Conservation (phyloP, 108 stramenopile genomes). For the Cyclotella cryptica region DNA sequence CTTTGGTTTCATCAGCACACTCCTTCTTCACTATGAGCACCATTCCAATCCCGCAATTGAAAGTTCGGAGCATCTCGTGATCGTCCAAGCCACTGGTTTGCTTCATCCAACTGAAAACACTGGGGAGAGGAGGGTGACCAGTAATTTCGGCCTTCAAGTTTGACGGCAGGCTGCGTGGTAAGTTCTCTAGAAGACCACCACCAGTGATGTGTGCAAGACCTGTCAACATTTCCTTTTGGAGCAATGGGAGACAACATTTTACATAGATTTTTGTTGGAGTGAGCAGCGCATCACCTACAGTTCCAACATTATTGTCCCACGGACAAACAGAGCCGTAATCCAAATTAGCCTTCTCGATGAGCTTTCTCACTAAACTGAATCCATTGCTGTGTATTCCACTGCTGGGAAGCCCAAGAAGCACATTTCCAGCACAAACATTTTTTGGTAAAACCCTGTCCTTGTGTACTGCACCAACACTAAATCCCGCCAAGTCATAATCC, state of each 20-base stretch:
- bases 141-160: slow-evolving; percentile 88
- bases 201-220: slow-evolving; percentile 98
- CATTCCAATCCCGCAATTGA: slow-evolving; percentile 98
- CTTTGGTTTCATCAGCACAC: slow-evolving; percentile 72
- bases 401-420: slow-evolving; percentile 92
- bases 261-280: slow-evolving; percentile 98
- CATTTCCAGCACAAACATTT: slow-evolving; percentile 87
- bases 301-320: slow-evolving; percentile 75
- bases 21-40: slow-evolving; percentile 88
- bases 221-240: slow-evolving; percentile 83
- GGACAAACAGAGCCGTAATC: slow-evolving; percentile 87
- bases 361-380: slow-evolving; percentile 95
- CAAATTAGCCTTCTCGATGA: slow-evolving; percentile 88
- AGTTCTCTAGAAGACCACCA: slow-evolving; percentile 96
- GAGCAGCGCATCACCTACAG: slow-evolving; percentile 91
- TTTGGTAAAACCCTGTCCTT: slow-evolving; percentile 85
- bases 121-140: slow-evolving; percentile 82
- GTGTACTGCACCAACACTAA: slow-evolving; percentile 96
- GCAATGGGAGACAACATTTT: slow-evolving; percentile 84
- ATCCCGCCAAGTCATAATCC: slow-evolving; percentile 98
- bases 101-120: slow-evolving; percentile 96
- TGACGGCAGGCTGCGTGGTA: slow-evolving; percentile 92
- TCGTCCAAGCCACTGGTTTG: slow-evolving; percentile 88
- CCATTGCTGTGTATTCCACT: slow-evolving; percentile 99
- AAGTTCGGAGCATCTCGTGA: slow-evolving; percentile 95